Evolutionary conservation across 768 basidiomycete genomes (phyloP), one percentile per base, ranked within the genome.

Genomic region (Filobasidium floriforme): DNA sequence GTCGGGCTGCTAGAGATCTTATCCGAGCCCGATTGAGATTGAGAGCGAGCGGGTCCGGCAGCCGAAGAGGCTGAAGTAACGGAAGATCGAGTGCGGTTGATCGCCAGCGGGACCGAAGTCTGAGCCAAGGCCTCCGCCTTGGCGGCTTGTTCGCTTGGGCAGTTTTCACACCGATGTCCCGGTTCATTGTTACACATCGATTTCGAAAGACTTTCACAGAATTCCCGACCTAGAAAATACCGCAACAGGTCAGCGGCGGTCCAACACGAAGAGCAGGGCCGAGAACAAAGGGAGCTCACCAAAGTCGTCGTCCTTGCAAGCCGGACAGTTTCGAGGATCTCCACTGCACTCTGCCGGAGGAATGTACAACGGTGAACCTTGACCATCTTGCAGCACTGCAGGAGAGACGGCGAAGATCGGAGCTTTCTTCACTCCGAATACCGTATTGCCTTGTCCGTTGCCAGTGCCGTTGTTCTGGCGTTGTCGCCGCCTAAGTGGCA

Each of bases 401-500:
- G 60, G 59, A 15, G 60, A 41, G 19, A 66, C 60, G 2, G 60
- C 65, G 29, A 66, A 66, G 60, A 66, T 61, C 15, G 65, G 65
- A 9, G 28, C 18, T 9, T 51, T 46, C 37, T 22, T 40, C n/a
- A 10, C 1, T 49, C 18, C 43, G 7, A 6, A 18, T 10, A 37
- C 54, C 59, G 55, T 24, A 22, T 41, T 10, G 57, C 44, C 64
- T 12, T 22, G 26, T 15, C 41, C 64, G 24, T 28, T 12, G 5
- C 22, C 26, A 15, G 14, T 57, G 14, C 55, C 24, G 40, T 41
- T 62, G n/a, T 44, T 26, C 51, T 49, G 15, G 14, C 46, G 46
- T 49, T 49, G 46, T 49, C 84, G 83, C 46, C 87, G 85, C 62
- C 87, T 87, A 43, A 93, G 84, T 40, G 90, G 89, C 29, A 93